phyloP scores from a whole-genome alignment of 306 rosid genomes.

The Cucurbita moschata region DNA sequence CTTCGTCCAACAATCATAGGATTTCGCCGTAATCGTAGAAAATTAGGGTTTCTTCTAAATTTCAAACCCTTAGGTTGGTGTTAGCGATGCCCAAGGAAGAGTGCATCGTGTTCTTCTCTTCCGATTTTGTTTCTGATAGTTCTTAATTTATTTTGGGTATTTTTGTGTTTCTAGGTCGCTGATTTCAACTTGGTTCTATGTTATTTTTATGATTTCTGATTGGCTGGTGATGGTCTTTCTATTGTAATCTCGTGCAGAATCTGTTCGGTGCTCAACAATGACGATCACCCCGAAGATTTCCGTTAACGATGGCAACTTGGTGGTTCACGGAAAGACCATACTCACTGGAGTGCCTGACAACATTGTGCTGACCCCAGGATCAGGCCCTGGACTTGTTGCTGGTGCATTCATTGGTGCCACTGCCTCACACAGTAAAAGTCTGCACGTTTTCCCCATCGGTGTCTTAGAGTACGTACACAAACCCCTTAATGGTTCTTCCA shows the following conservation, averaged over 20 bases:
- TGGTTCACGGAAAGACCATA: slow-evolving; percentile 81
- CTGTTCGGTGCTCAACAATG: slow-evolving; percentile 40
- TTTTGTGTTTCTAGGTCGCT: neutral
- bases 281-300: slow-evolving; percentile 59
- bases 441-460: slow-evolving; percentile 78
- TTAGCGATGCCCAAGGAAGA: neutral
- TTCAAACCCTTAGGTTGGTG: neutral
- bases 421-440: slow-evolving; percentile 53
- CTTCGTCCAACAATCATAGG: neutral
- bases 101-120: neutral
- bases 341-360: slow-evolving; percentile 71
- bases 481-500: neutral
- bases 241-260: slow-evolving; percentile 7
- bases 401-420: slow-evolving; percentile 85
- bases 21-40: neutral
- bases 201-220: neutral
- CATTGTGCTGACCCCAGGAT: slow-evolving; percentile 55
- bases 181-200: neutral
- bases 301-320: slow-evolving; percentile 56
- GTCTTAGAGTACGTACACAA: slow-evolving; percentile 51
- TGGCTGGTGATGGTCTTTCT: neutral
- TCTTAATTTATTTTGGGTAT: neutral
- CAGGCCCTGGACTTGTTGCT: slow-evolving; percentile 45
- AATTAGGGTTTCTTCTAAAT: neutral
- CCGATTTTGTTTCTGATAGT: neutral